Percentiles rank a stretch among this genome's conserved stretches.
Evolutionary conservation across 768 basidiomycete species (phyloP).

Genomic region (Hirschioporus abietinus): DNA sequence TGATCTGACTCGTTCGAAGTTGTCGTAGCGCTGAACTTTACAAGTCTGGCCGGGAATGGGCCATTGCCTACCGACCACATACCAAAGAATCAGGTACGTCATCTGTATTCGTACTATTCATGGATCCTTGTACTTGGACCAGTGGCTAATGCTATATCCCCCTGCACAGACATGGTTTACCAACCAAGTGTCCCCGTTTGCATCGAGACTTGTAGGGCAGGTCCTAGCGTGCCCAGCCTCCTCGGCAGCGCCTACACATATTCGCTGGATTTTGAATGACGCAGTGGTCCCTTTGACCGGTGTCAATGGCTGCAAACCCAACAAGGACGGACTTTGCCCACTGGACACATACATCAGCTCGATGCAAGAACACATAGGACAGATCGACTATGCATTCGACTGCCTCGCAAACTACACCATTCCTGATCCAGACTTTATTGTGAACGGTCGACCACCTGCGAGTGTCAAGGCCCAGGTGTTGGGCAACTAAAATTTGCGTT

Average conservation of each 20-base stretch:
- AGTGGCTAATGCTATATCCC: not conserved
- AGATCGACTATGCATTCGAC: slow-evolving; percentile 36
- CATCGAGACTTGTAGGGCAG: slow-evolving; percentile 43
- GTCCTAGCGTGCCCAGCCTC: slow-evolving; percentile 34
- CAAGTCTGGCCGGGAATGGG: slow-evolving; percentile 33
- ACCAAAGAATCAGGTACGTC: slow-evolving; percentile 23
- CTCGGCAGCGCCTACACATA: slow-evolving; percentile 21
- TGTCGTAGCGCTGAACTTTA: slow-evolving; percentile 42
- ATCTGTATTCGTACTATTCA: no score
- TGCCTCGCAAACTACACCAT: slow-evolving; percentile 44
- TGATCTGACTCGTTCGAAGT: slow-evolving; percentile 18
- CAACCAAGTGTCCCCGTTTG: slow-evolving; percentile 41
- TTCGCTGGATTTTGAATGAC: slow-evolving; percentile 46
- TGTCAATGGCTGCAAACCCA: slow-evolving; percentile 33
- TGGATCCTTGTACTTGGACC: no score
- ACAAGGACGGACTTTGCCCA: slow-evolving; percentile 38
- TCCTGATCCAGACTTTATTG: slow-evolving; percentile 34
- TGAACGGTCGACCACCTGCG: slow-evolving; percentile 28
- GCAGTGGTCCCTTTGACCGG: slow-evolving; percentile 41
- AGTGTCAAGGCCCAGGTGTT: slow-evolving; percentile 5
- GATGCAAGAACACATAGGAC: slow-evolving; percentile 31
- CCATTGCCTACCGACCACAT: slow-evolving; percentile 36
- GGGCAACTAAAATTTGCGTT: not conserved
- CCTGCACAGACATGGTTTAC: slow-evolving; percentile 29
- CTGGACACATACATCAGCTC: slow-evolving; percentile 34